phyloP scores from a whole-genome alignment of 1,284 basidiomycete genomes.

The Violaceomyces palustris region DNA sequence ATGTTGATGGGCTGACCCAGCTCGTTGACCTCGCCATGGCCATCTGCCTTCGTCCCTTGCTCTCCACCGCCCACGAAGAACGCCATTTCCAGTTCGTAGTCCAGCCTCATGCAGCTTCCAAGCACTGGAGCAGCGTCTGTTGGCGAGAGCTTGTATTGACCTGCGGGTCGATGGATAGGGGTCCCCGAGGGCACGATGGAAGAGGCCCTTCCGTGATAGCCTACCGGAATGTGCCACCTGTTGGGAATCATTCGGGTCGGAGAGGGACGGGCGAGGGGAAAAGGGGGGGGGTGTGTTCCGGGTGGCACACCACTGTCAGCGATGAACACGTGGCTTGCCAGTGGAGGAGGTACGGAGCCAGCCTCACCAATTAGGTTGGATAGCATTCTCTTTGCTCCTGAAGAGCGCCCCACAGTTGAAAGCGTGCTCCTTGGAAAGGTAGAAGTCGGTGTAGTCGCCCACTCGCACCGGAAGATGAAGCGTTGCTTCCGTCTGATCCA shows the following conservation, averaged over 20 bases:
- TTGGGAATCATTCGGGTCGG: constrained; percentile 6
- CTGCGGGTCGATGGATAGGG: constrained; percentile 17
- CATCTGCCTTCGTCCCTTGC: constrained; percentile 9
- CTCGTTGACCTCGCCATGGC: constrained; percentile 16
- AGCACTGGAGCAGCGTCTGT: constrained; percentile 10
- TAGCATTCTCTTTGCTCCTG: constrained; percentile 7
- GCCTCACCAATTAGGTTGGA: constrained; percentile 10
- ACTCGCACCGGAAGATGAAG: constrained; percentile 23
- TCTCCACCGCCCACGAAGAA: constrained; percentile 4
- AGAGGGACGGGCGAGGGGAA: no score
- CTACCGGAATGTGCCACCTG: constrained; percentile 24
- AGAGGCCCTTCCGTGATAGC: constrained; percentile 30
- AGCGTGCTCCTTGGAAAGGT: constrained; percentile 29
- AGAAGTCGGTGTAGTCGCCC: constrained; percentile 39
- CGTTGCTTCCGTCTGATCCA: constrained; percentile 3
- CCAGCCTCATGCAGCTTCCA: constrained; percentile 14
- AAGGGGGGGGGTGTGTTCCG: no score
- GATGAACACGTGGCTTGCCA: no score
- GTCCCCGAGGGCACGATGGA: constrained; percentile 20
- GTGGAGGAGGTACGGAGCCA: no score
- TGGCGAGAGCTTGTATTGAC: constrained; percentile 17
- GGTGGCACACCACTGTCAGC: no score
- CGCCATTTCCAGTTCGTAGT: constrained; percentile 41
- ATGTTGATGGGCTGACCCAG: constrained; percentile 17
- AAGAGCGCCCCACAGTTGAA: constrained; percentile 13